These are phyloP conservation scores for Periconia digitata DNA, from an alignment of 2,329 filamentous ascomycete genomes.

Conservation along the genomic window DNA sequence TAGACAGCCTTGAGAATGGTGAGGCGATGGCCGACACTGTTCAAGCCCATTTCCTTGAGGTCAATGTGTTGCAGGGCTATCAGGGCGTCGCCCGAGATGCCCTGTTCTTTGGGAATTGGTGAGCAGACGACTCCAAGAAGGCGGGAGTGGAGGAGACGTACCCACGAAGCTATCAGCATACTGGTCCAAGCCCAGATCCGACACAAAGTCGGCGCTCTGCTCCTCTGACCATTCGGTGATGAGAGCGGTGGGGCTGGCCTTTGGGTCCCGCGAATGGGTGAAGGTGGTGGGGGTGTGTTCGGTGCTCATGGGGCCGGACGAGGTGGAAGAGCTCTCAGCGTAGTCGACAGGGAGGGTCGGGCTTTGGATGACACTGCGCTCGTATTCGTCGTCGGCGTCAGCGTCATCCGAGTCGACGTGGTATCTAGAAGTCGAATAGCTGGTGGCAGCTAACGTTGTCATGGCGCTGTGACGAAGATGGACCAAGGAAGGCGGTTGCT, in stretches of 20 bases:
- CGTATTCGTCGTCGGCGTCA: slow-evolving; percentile 81
- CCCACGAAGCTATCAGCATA: slow-evolving; percentile 83
- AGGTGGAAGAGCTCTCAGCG: slow-evolving; percentile 66
- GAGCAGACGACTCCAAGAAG: neutral
- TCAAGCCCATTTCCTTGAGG: slow-evolving; percentile 90
- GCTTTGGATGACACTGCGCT: slow-evolving; percentile 67
- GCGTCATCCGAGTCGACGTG: slow-evolving; percentile 65
- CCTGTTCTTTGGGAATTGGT: slow-evolving; percentile 72
- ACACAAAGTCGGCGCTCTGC: slow-evolving; percentile 87
- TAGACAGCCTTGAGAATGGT: slow-evolving; percentile 96
- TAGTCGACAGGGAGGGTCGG: slow-evolving; percentile 67
- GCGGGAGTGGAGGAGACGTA: slow-evolving; percentile 49
- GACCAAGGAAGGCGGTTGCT: too few relatives aligned
- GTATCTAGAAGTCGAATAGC: slow-evolving; percentile 57
- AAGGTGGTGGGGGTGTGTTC: slow-evolving; percentile 82
- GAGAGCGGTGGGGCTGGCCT: slow-evolving; percentile 70
- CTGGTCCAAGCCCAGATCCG: slow-evolving; percentile 75
- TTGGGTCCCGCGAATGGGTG: slow-evolving; percentile 63
- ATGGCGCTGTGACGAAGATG: slow-evolving; percentile 1
- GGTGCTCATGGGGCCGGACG: slow-evolving; percentile 68
- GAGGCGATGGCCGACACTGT: slow-evolving; percentile 89
- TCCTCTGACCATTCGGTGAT: slow-evolving; percentile 81
- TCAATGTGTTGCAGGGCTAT: slow-evolving; percentile 89
- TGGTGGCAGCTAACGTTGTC: slow-evolving; percentile 25
- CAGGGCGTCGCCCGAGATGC: slow-evolving; percentile 88